phyloP scores from a whole-genome alignment of 2,329 filamentous ascomycete species.

The Knufia fluminis region DNA sequence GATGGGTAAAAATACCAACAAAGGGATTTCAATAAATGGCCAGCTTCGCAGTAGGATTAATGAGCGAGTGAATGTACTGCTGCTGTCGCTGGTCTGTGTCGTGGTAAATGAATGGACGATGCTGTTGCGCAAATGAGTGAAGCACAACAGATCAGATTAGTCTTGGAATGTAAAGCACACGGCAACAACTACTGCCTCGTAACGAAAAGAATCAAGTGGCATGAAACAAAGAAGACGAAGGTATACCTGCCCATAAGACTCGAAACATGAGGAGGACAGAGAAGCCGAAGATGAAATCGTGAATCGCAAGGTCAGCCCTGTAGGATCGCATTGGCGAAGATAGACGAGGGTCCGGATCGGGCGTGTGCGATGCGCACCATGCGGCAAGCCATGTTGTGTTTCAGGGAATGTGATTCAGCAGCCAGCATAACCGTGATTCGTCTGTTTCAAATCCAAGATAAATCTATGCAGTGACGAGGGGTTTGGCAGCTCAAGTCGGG shows the following conservation, averaged over 20 bases:
- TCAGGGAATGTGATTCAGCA: neutral
- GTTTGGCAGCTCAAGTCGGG: neutral
- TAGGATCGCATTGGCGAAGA: neutral
- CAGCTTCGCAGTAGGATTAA: constrained; percentile 5
- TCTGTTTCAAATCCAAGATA: neutral
- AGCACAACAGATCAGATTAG: constrained; percentile 22
- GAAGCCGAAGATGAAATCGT: neutral
- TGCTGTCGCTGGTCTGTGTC: constrained; percentile 5
- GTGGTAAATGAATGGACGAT: constrained; percentile 21
- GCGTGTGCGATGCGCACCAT: too few relatives aligned
- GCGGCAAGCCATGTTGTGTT: neutral
- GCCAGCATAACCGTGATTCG: neutral
- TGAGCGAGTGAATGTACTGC: constrained; percentile 3
- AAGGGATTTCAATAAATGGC: neutral
- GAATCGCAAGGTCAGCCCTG: neutral
- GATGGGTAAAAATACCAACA: constrained; percentile 2
- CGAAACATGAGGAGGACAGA: neutral
- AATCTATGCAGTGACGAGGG: neutral
- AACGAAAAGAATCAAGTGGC: neutral
- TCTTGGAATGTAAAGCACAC: neutral
- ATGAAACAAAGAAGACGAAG: neutral
- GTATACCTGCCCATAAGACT: neutral
- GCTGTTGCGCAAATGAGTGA: constrained; percentile 22
- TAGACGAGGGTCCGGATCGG: too few relatives aligned
- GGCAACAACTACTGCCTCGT: neutral